Conservation (phyloP, 129 eudicot genomes). For the Glebionis coronaria region DNA sequence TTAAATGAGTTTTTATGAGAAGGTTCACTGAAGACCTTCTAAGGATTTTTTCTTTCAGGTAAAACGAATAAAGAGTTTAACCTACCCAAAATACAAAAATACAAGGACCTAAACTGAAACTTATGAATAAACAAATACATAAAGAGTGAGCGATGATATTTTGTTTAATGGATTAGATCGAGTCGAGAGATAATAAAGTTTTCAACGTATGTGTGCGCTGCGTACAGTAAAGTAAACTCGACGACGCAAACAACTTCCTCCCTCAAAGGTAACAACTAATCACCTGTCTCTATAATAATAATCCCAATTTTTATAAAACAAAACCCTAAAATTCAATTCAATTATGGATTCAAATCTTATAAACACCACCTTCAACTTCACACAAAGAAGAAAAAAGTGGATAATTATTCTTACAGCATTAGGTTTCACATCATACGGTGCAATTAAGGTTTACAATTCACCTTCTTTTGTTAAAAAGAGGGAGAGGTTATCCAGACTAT, state of each 20-base stretch:
- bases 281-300: too few species aligned
- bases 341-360: constrained; percentile 61
- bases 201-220: constrained; percentile 16
- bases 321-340: background rate
- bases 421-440: constrained; percentile 65
- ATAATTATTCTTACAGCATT: constrained; percentile 41
- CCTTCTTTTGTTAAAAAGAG: constrained; percentile 69
- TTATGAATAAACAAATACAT: constrained; percentile 2
- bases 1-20: too few species aligned
- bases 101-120: constrained; percentile 14
- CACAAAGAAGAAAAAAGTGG: constrained; percentile 56
- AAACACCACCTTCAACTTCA: constrained; percentile 39
- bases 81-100: too few species aligned
- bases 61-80: too few species aligned
- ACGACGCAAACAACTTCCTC: constrained; percentile 31
- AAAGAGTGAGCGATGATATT: constrained; percentile 4
- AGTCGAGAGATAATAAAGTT: constrained; percentile 6
- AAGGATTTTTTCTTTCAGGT: too few species aligned
- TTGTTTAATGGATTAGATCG: constrained; percentile 28
- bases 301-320: too few species aligned
- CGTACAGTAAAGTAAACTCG: constrained; percentile 22
- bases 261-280: too few species aligned
- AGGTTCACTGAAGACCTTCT: too few species aligned
- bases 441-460: constrained; percentile 48
- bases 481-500: constrained; percentile 47